These are phyloP conservation scores for Aureobasidium sp. DNA, from an alignment of 2,329 filamentous ascomycete species.

Conservation along the genomic window DNA sequence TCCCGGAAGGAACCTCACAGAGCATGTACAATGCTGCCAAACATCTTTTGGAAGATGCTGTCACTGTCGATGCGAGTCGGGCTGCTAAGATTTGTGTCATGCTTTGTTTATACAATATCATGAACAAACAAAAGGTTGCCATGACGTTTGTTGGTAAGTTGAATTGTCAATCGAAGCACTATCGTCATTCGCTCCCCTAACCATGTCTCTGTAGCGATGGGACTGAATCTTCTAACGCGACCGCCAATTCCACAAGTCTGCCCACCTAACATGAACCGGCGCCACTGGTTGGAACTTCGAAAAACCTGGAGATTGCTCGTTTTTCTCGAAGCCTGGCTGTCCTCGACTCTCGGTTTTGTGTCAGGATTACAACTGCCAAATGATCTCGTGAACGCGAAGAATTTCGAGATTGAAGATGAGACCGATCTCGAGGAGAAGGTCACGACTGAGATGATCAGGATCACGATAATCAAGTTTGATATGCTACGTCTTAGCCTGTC, in stretches of 20 bases:
- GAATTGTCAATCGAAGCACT: background rate
- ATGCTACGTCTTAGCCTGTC: constrained; percentile 7
- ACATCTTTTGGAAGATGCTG: constrained; percentile 1
- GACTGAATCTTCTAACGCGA: constrained; percentile 1
- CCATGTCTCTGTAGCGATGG: background rate
- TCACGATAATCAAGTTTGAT: constrained; percentile 7
- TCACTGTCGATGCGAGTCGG: background rate
- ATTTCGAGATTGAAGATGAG: background rate
- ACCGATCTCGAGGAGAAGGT: background rate
- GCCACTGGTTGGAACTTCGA: background rate
- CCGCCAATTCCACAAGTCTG: background rate
- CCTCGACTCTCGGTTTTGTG: constrained; percentile 11
- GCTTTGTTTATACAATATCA: constrained; percentile 1
- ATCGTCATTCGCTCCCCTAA: background rate
- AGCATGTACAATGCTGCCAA: constrained; percentile 1
- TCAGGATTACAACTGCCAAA: background rate
- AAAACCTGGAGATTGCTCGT: constrained; percentile 11
- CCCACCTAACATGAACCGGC: background rate
- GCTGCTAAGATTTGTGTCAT: constrained; percentile 4
- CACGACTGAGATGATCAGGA: constrained; percentile 13
- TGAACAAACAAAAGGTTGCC: constrained; percentile 12
- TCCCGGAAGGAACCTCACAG: background rate
- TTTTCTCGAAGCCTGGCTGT: constrained; percentile 9
- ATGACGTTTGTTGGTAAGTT: constrained; percentile 9
- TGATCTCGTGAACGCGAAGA: background rate